Evolutionary conservation across 306 rosid genomes (phyloP).

Genomic region (Quillaja saponaria): DNA sequence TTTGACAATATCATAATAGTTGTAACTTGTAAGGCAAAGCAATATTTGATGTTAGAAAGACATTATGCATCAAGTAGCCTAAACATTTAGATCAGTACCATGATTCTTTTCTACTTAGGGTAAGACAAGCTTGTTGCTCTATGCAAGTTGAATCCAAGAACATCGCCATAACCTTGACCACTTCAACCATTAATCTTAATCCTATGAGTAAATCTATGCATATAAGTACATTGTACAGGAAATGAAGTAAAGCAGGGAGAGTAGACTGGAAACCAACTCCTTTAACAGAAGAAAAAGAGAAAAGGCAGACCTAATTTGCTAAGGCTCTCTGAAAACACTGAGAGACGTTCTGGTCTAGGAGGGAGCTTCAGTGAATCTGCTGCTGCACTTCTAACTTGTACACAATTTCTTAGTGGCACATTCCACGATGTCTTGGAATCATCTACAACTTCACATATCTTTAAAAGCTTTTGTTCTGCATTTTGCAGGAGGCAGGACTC

Average conservation of each 20-base stretch:
- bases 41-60: constrained; percentile 11
- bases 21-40: constrained; percentile 13
- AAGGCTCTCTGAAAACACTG: constrained; percentile 64
- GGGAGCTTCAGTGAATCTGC: constrained; percentile 53
- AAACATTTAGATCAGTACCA: constrained; percentile 1
- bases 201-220: too few relatives aligned
- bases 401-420: constrained; percentile 64
- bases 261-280: constrained; percentile 25
- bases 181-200: background rate
- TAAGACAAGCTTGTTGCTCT: background rate
- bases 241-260: background rate
- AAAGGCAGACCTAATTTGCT: constrained; percentile 61
- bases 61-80: constrained; percentile 24
- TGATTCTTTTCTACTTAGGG: background rate
- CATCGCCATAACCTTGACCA: constrained; percentile 10
- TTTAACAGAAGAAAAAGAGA: constrained; percentile 21
- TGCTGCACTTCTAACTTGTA: constrained; percentile 43
- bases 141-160: constrained; percentile 12
- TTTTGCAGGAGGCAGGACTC: constrained; percentile 56
- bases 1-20: background rate
- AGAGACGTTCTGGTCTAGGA: constrained; percentile 62
- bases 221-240: too few relatives aligned
- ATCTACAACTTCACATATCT: constrained; percentile 65
- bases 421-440: constrained; percentile 76
- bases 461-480: constrained; percentile 53